Evolutionary conservation across 805 yeast genomes (phyloP), one percentile per base, ranked within the genome.

Genomic region (Clavispora carvajalis): DNA sequence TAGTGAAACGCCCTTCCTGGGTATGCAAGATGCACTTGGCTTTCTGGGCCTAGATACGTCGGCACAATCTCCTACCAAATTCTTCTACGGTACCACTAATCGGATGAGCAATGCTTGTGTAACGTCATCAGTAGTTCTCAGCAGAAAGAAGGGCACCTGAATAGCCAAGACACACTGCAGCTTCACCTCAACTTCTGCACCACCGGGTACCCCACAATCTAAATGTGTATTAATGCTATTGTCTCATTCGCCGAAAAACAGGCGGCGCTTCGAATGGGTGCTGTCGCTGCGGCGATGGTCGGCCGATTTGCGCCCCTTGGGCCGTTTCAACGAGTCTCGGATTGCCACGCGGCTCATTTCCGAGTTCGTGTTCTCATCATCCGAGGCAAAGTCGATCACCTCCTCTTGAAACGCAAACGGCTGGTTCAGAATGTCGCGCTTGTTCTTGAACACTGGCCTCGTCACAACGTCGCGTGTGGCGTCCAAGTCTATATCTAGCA

Each of bases 341-440:
- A 69, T 69, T 10, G 71, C 58, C 24, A 69, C 50, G 13, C 74
- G 49, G 48, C 55, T 69, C 73, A 69, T 63, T 18, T 52, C 52
- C 1, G 69, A 61, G 12, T 56, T 56, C 36, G 60, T 56, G 40
- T 62, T 63, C 40, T 69, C 74, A 46, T 69, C 73, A 45, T 69
- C 74, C 10, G 72, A 66, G 1, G 68, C 74, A 58, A 67, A 69
- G 47, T 69, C 74, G 41, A 69, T 62, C 3, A 68, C 71, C 44
- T 69, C 71, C 47, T 69, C 73, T 44, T 66, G 65, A 22, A 68
- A 61, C 21, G 51, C 59, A 29, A 67, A 48, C 8, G 57, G 51
- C 4, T 66, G 67, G 13, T 53, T 48, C 36, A 55, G 60, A 19
- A 53, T 47, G 4, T 60, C 57, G 11, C 60, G 45, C 35, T 63